A percentile compares a stretch with the other conserved stretches of the same genome.
phyloP scores from a whole-genome alignment of 1,284 basidiomycete species.

The Coniferiporia weirii region DNA sequence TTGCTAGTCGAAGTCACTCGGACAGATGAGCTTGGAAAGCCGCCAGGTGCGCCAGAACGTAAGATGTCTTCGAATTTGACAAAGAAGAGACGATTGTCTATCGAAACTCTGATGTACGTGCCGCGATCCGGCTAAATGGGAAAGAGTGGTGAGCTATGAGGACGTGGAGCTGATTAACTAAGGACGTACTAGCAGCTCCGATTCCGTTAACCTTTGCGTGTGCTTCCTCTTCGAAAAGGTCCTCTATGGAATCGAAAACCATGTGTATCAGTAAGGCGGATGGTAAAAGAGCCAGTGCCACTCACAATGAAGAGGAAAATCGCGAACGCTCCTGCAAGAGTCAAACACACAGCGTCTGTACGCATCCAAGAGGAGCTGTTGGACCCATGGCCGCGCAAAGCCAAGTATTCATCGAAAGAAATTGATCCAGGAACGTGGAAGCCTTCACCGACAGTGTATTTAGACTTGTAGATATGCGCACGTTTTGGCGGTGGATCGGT shows the following conservation, averaged over 20 bases:
- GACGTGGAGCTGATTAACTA: background rate
- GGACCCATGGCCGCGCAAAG: background rate
- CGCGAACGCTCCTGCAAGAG: background rate
- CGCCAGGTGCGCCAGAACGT: background rate
- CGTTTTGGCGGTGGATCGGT: background rate
- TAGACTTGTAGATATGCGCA: background rate
- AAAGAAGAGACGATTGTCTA: background rate
- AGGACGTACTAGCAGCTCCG: background rate
- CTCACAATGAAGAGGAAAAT: background rate
- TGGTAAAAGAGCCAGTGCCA: background rate
- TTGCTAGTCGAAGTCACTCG: background rate
- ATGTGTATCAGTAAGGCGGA: background rate
- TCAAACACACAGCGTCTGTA: background rate
- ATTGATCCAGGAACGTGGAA: background rate
- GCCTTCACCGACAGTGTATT: background rate
- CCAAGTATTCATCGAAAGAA: background rate
- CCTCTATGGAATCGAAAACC: background rate
- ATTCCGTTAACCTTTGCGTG: background rate
- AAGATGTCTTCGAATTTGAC: background rate
- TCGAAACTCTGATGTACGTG: background rate
- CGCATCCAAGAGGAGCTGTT: background rate
- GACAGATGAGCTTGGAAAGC: background rate
- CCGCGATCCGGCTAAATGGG: background rate
- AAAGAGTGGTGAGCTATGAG: background rate
- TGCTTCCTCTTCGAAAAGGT: background rate